phyloP scores from a whole-genome alignment of 331 rosid species.

The Acacia concinna region DNA sequence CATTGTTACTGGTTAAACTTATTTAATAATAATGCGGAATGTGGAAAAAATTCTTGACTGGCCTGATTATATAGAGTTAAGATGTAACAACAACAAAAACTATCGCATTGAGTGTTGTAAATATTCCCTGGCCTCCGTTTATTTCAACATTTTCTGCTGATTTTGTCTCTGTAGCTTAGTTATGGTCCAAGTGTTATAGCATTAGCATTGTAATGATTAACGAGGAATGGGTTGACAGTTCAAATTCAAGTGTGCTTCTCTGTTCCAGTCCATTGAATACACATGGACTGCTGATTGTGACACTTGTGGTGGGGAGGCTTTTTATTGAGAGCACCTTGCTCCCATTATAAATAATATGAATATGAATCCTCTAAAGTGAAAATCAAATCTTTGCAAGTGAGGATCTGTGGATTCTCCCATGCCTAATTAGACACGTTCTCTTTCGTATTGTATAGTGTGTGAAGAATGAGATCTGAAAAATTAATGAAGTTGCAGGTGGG shows the following conservation, averaged over 20 bases:
- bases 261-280: background rate
- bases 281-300: background rate
- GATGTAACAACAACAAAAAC: background rate
- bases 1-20: background rate
- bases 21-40: background rate
- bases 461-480: background rate
- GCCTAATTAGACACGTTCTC: background rate
- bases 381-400: background rate
- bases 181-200: background rate
- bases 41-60: background rate
- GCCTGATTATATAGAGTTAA: background rate
- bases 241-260: background rate
- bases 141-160: background rate
- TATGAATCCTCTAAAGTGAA: background rate
- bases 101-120: background rate
- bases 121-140: background rate
- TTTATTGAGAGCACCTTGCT: background rate
- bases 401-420: background rate
- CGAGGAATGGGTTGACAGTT: background rate
- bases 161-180: background rate
- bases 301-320: background rate
- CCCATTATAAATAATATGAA: background rate
- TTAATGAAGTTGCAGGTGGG: background rate
- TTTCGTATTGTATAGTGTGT: background rate
- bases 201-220: background rate